Evolutionary conservation across 169 alveolate species (phyloP), one percentile per base, ranked within the genome.

Genomic region (Toxoplasma gondii): DNA sequence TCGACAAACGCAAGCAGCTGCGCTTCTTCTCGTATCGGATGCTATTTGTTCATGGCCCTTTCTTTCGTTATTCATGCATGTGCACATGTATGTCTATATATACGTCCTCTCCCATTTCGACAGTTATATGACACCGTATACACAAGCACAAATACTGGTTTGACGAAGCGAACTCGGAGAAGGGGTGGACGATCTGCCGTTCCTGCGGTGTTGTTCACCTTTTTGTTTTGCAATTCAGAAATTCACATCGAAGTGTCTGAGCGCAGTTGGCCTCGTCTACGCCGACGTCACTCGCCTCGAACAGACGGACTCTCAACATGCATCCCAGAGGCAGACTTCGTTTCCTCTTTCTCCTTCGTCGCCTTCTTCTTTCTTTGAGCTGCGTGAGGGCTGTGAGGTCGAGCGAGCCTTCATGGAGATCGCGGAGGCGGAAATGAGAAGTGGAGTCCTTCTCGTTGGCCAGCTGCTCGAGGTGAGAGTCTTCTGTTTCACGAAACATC

Each of bases 391-490:
- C 44, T 16, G 64, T 1, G 54, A 58, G 34, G 83, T 39, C 39
- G 58, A 29, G 17, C 38, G 24, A 34, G 84, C 27, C n/a, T 69
- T 45, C 83, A 83, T 9, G 5, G 92, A 88, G 54, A 2, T 88
- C 41, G 53, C 84, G 34, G 80, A 88, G 38, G 92, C 92, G 39
- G 92, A 88, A 81, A 88, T 88, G 54, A 81, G 36, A 29, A 69
- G 67, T n/a, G 53, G 43, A 5, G 81, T 88, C 10, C 38, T 88
- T 29, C 83, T 88, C n/a, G 41, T 64, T 27, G 92, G 53, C 44
- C 84, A 53, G 58, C n/a, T 88, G 44, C 38, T 64, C 36, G 43
- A 78, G 80, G 93, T 70, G 22, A 34, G 88, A 64, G 17, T 43
- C 70, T 38, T 7, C 88, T 36, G 49, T 43, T 80, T 29, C 1